A percentile compares a stretch with the other conserved stretches of the same genome.
Conservation (phyloP, 1,139 yeast genomes). For the Nakaseomyces delphensis region DNA sequence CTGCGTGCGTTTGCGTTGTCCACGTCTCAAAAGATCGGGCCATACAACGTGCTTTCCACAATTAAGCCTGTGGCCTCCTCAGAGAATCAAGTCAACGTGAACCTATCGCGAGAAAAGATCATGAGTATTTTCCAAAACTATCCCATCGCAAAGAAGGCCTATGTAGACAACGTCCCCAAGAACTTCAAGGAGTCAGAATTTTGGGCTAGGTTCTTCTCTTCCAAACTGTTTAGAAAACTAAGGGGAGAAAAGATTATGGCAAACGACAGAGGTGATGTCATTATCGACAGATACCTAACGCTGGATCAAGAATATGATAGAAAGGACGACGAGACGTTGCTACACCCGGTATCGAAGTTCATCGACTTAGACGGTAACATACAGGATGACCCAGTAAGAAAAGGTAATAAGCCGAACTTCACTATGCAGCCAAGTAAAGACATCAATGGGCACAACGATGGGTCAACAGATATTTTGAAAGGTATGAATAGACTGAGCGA, state of each 20-base stretch:
- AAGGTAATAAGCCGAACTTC: slow-evolving; percentile 78
- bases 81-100: slow-evolving; percentile 84
- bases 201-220: slow-evolving; percentile 94
- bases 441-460: slow-evolving; percentile 36
- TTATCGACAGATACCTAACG: slow-evolving; percentile 74
- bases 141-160: slow-evolving; percentile 87
- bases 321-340: slow-evolving; percentile 33
- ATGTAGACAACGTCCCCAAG: slow-evolving; percentile 82
- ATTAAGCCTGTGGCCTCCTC: slow-evolving; percentile 88
- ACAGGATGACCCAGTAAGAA: slow-evolving; percentile 66
- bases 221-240: slow-evolving; percentile 74
- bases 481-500: slow-evolving; percentile 86
- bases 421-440: slow-evolving; percentile 71
- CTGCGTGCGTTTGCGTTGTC: slow-evolving; percentile 81
- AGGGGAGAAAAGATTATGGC: slow-evolving; percentile 79
- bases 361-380: slow-evolving; percentile 75
- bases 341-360: slow-evolving; percentile 44
- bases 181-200: slow-evolving; percentile 76
- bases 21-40: slow-evolving; percentile 78
- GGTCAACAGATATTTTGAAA: slow-evolving; percentile 56
- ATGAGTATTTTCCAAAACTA: slow-evolving; percentile 86
- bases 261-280: slow-evolving; percentile 73
- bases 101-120: slow-evolving; percentile 83
- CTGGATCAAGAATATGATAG: slow-evolving; percentile 44
- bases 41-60: slow-evolving; percentile 86